phyloP scores from a whole-genome alignment of 257 asterid species.

The Solanum gracilifrons region DNA sequence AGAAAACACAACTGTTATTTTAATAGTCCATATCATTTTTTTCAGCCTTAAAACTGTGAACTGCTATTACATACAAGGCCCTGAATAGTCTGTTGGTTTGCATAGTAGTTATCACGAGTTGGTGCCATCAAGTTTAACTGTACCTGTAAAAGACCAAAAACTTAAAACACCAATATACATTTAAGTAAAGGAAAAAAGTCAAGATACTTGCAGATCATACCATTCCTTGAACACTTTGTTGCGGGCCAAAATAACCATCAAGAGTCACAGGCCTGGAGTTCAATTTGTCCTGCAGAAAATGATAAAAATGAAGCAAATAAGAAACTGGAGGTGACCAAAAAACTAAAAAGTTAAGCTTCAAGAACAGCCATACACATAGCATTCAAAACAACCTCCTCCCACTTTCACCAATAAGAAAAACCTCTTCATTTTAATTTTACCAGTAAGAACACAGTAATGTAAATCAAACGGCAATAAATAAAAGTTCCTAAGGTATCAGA shows the following conservation, averaged over 20 bases:
- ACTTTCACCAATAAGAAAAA: not conserved
- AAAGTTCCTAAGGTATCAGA: slow-evolving; percentile 1
- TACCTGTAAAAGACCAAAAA: slow-evolving; percentile 37
- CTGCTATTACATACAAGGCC: slow-evolving; percentile 57
- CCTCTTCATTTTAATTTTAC: not conserved
- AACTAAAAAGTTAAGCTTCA: not conserved
- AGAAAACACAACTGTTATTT: not conserved
- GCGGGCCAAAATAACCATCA: slow-evolving; percentile 68
- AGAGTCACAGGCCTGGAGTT: slow-evolving; percentile 60
- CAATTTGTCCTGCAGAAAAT: slow-evolving; percentile 56
- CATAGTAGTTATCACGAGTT: slow-evolving; percentile 72
- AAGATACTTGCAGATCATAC: slow-evolving; percentile 25
- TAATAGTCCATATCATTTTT: not conserved
- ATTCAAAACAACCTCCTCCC: not conserved
- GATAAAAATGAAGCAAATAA: not conserved
- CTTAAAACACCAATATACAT: not conserved
- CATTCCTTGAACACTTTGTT: slow-evolving; percentile 79
- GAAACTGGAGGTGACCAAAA: not conserved
- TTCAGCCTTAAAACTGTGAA: not conserved
- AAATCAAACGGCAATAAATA: not conserved
- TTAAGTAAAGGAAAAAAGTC: not conserved
- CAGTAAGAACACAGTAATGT: not conserved
- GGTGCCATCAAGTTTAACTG: slow-evolving; percentile 80
- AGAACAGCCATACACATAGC: not conserved
- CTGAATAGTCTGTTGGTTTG: slow-evolving; percentile 69